phyloP scores from a whole-genome alignment of 345 rosid genomes.

The Nasturtium officinale region DNA sequence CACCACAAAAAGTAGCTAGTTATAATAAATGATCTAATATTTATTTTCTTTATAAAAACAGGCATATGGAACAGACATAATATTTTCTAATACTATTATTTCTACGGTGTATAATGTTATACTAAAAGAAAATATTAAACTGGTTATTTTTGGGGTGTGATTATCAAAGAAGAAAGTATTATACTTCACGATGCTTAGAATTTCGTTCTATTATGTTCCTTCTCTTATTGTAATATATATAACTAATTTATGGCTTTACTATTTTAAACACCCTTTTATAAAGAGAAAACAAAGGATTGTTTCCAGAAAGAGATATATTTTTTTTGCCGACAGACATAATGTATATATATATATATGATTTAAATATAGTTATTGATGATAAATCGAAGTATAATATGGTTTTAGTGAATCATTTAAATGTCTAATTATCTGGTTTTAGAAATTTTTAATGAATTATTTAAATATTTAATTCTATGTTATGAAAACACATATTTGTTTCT shows the following conservation, averaged over 20 bases:
- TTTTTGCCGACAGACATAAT: too few species aligned
- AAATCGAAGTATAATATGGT: background rate
- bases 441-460: background rate
- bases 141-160: conserved; percentile 12
- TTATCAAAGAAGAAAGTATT: conserved; percentile 25
- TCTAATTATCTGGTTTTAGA: too few species aligned
- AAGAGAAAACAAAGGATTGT: background rate
- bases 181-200: conserved; percentile 31
- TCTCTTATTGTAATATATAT: too few species aligned
- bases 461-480: background rate
- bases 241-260: background rate
- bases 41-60: conserved; percentile 4
- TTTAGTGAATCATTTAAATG: background rate
- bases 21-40: background rate
- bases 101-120: too few species aligned
- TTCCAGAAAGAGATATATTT: background rate
- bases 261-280: background rate
- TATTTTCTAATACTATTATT: background rate
- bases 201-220: conserved; percentile 30
- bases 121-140: conserved; percentile 7
- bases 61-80: background rate
- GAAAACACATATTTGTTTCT: background rate
- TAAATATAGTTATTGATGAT: background rate
- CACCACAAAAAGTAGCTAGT: background rate
- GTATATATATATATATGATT: too few species aligned